phyloP scores from a whole-genome alignment of 1,139 yeast genomes.

The Diutina sp. region DNA sequence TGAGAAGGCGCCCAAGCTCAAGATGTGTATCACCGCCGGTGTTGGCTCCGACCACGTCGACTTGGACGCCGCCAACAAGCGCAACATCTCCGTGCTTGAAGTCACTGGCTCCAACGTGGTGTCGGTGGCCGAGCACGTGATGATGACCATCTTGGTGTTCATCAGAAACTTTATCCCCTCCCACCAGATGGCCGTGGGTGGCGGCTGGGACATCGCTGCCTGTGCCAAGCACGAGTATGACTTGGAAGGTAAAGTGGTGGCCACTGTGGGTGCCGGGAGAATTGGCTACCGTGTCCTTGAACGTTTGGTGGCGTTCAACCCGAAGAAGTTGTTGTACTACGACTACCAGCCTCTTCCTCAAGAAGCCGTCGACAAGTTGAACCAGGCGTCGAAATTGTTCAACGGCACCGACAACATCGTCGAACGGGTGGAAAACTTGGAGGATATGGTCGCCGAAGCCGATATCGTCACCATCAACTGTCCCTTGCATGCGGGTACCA shows the following conservation, averaged over 20 bases:
- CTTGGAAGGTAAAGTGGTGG: slow-evolving; percentile 62
- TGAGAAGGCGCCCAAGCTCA: slow-evolving; percentile 60
- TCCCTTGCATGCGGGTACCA: slow-evolving; percentile 62
- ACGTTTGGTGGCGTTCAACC: slow-evolving; percentile 62
- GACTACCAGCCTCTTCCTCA: slow-evolving; percentile 55
- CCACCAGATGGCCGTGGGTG: slow-evolving; percentile 46
- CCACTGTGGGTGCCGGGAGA: slow-evolving; percentile 76
- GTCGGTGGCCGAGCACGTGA: slow-evolving; percentile 73
- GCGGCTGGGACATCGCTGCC: slow-evolving; percentile 71
- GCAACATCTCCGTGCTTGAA: slow-evolving; percentile 54
- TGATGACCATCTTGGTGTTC: slow-evolving; percentile 60
- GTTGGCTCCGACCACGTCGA: slow-evolving; percentile 81
- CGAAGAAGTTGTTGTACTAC: slow-evolving; percentile 59
- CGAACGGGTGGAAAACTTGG: slow-evolving; percentile 49
- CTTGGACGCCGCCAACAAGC: slow-evolving; percentile 56
- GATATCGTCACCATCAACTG: slow-evolving; percentile 71
- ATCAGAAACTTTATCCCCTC: slow-evolving; percentile 74
- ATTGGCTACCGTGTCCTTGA: slow-evolving; percentile 70
- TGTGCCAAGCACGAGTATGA: slow-evolving; percentile 66
- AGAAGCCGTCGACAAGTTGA: slow-evolving; percentile 41
- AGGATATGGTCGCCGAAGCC: slow-evolving; percentile 55
- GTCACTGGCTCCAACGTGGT: slow-evolving; percentile 76
- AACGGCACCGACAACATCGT: slow-evolving; percentile 28
- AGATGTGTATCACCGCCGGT: slow-evolving; percentile 68
- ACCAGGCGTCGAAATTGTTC: slow-evolving; percentile 24